A percentile compares a stretch with the other conserved stretches of the same genome.
Evolutionary conservation across 2,329 filamentous ascomycete genomes (phyloP).

Genomic region (Amauroascus verrucosus): DNA sequence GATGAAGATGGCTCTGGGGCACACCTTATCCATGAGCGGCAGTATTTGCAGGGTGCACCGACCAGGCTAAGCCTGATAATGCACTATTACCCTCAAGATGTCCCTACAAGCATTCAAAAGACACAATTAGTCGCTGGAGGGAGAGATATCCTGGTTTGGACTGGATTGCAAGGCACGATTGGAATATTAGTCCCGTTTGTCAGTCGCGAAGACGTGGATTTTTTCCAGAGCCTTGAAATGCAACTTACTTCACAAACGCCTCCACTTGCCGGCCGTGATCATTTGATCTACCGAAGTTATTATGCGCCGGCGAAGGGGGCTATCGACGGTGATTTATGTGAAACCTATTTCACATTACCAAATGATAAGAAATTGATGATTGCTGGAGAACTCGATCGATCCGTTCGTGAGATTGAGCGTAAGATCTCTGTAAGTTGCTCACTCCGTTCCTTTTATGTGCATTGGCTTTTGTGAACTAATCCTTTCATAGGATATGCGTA

Average conservation of each 20-base stretch:
- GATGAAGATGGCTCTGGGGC: constrained; percentile 87
- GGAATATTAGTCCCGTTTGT: constrained; percentile 88
- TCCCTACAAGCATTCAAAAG: constrained; percentile 82
- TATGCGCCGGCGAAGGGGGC: constrained; percentile 94
- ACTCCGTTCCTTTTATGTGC: not conserved
- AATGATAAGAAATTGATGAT: constrained; percentile 93
- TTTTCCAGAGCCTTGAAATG: constrained; percentile 89
- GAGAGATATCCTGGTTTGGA: constrained; percentile 85
- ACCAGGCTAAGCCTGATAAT: constrained; percentile 75
- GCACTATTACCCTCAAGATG: constrained; percentile 84
- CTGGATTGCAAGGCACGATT: constrained; percentile 85
- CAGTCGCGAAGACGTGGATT: constrained; percentile 86
- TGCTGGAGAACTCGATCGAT: constrained; percentile 82
- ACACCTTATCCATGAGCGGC: constrained; percentile 80
- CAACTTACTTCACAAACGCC: constrained; percentile 78
- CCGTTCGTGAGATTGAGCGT: constrained; percentile 84
- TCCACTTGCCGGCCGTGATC: constrained; percentile 81
- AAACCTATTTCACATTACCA: constrained; percentile 73
- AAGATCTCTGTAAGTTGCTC: constrained; percentile 61
- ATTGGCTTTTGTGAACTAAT: not conserved
- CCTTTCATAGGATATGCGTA: constrained; percentile 44
- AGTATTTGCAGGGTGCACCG: constrained; percentile 80
- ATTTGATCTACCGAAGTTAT: constrained; percentile 90
- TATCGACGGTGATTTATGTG: constrained; percentile 93
- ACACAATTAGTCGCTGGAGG: constrained; percentile 83